Evolutionary conservation across 768 basidiomycete genomes (phyloP).

Genomic region (Leccinum olivaceopallidum): DNA sequence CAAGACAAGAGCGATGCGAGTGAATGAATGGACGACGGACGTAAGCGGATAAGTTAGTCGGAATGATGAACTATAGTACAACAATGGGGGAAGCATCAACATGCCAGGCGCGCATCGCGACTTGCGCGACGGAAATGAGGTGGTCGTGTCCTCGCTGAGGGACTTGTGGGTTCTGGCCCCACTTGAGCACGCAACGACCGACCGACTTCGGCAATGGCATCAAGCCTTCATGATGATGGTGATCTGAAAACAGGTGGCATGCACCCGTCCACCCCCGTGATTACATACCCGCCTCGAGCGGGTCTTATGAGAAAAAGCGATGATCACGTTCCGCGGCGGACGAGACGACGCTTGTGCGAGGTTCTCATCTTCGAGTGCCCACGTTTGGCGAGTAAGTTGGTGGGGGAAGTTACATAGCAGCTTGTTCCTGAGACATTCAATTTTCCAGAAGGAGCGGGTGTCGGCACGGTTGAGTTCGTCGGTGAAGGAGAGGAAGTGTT

Average conservation of each 20-base stretch:
- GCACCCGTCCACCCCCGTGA: not conserved
- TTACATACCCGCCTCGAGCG: not conserved
- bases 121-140: constrained; percentile 10
- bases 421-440: constrained; percentile 6
- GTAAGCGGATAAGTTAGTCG: constrained; percentile 22
- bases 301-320: not conserved
- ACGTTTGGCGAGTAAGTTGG: constrained; percentile 20
- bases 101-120: constrained; percentile 5
- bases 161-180: constrained; percentile 14
- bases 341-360: constrained; percentile 27
- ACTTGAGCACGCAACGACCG: constrained; percentile 2
- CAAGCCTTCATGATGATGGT: constrained; percentile 10
- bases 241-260: not conserved
- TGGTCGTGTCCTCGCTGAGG: not conserved
- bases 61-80: not conserved
- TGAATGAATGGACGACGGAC: not conserved
- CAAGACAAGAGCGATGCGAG: constrained; percentile 12
- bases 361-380: constrained; percentile 5
- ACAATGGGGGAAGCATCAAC: not conserved
- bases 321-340: constrained; percentile 15
- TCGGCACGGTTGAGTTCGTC: not conserved
- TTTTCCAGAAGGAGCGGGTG: constrained; percentile 9
- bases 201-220: constrained; percentile 12
- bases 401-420: constrained; percentile 25
- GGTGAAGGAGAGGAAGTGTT: constrained; percentile 20